A percentile compares a stretch with the other conserved stretches of the same genome.
Evolutionary conservation across 1,139 yeast genomes (phyloP).

Genomic region (Hemisphaericaspora subhashii): DNA sequence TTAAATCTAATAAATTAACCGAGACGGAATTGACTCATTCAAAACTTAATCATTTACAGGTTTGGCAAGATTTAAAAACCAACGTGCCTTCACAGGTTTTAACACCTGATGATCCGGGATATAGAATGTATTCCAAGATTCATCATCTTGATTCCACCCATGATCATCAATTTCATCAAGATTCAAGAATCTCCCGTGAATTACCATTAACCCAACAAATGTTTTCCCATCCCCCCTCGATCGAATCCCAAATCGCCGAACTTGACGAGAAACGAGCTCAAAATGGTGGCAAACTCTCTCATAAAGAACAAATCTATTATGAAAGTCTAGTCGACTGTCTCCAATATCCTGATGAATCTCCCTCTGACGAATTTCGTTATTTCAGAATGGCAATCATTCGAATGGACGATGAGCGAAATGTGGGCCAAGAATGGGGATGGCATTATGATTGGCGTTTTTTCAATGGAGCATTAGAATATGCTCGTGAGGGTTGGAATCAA

Average conservation of each 20-base stretch:
- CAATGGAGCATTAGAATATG: slow-evolving; percentile 33
- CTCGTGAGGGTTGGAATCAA: slow-evolving; percentile 27
- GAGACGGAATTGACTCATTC: slow-evolving; percentile 10
- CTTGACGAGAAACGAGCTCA: slow-evolving; percentile 16
- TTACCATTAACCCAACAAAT: slow-evolving; percentile 20
- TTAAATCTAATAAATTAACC: slow-evolving; percentile 14
- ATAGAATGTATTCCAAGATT: slow-evolving; percentile 22
- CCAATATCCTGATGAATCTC: slow-evolving; percentile 14
- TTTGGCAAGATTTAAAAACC: slow-evolving; percentile 19
- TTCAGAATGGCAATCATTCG: slow-evolving; percentile 34
- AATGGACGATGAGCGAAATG: slow-evolving; percentile 24
- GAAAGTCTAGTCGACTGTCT: slow-evolving; percentile 25
- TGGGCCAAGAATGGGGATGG: slow-evolving; percentile 29
- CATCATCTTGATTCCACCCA: background rate
- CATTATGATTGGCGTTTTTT: slow-evolving; percentile 44
- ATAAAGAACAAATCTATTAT: slow-evolving; percentile 24
- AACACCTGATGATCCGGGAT: slow-evolving; percentile 22
- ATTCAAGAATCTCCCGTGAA: slow-evolving; percentile 15
- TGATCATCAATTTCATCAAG: background rate
- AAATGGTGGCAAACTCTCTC: slow-evolving; percentile 11
- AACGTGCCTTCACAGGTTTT: slow-evolving; percentile 22
- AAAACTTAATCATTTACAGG: slow-evolving; percentile 22
- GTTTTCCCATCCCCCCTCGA: slow-evolving; percentile 23
- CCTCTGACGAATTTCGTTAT: slow-evolving; percentile 27
- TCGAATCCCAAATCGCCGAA: slow-evolving; percentile 20